These are phyloP conservation scores for Lodderomyces beijingensis DNA, from an alignment of 1,139 yeast species.

Conservation along the genomic window DNA sequence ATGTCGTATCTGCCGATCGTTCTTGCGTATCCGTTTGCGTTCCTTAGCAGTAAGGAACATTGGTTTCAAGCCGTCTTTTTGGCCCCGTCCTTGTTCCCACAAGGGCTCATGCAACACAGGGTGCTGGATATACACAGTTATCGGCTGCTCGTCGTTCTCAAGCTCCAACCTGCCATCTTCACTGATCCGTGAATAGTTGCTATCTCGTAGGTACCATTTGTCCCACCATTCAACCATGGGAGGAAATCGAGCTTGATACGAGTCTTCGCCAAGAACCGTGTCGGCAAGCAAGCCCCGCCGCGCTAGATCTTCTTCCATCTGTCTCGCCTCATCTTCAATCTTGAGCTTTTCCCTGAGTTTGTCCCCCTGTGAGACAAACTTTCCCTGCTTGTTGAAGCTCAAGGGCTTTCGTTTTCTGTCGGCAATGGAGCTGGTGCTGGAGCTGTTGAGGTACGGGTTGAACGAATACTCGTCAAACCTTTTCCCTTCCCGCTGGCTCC, in stretches of 20 bases:
- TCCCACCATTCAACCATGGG: conserved; percentile 88
- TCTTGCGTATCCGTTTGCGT: conserved; percentile 66
- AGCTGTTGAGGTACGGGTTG: conserved; percentile 62
- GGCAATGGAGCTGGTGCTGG: conserved; percentile 15
- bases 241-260: conserved; percentile 44
- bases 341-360: conserved; percentile 40
- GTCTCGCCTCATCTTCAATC: conserved; percentile 26
- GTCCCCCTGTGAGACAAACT: conserved; percentile 54
- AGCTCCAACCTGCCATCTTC: conserved; percentile 18
- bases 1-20: conserved; percentile 58
- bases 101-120: conserved; percentile 66
- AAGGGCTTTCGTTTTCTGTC: conserved; percentile 32
- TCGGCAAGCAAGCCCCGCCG: conserved; percentile 47
- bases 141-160: conserved; percentile 44
- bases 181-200: conserved; percentile 21
- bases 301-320: conserved; percentile 20
- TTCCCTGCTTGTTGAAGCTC: conserved; percentile 56
- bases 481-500: conserved; percentile 13
- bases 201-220: conserved; percentile 37
- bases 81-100: conserved; percentile 21
- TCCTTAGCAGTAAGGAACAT: conserved; percentile 74
- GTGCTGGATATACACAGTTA: conserved; percentile 70
- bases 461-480: conserved; percentile 37
- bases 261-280: conserved; percentile 46
- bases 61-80: conserved; percentile 23